These are phyloP conservation scores for Sphaerulina vaccinii DNA, from an alignment of 2,329 filamentous ascomycete species.

Conservation along the genomic window DNA sequence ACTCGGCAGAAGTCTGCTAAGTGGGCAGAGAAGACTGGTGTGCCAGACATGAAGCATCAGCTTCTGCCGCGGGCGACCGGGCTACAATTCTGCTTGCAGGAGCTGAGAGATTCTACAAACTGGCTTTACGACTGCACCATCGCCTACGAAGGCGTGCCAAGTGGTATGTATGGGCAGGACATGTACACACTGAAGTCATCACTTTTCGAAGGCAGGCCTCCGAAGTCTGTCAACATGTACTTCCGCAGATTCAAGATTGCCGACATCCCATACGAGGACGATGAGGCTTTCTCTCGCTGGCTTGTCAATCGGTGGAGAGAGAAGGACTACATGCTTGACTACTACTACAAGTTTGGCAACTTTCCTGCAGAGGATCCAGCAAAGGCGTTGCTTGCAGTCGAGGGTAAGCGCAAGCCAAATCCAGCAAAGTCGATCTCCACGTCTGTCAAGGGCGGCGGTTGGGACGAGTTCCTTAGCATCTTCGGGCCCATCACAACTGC, in stretches of 20 bases:
- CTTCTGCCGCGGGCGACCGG: constrained; percentile 79
- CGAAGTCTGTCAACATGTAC: constrained; percentile 94
- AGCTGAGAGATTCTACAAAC: constrained; percentile 71
- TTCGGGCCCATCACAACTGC: constrained; percentile 53
- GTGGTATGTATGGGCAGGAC: constrained; percentile 78
- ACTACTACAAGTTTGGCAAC: constrained; percentile 69
- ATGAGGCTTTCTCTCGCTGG: constrained; percentile 78
- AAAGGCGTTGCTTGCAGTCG: constrained; percentile 39
- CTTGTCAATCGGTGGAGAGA: constrained; percentile 83
- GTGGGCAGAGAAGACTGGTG: constrained; percentile 74
- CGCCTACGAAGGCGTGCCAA: constrained; percentile 90
- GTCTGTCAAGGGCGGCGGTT: constrained; percentile 49
- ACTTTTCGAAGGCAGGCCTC: constrained; percentile 83
- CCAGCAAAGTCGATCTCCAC: constrained; percentile 49
- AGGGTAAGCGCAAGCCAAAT: constrained; percentile 39
- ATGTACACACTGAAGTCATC: constrained; percentile 84
- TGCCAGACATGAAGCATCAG: constrained; percentile 70
- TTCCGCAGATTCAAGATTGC: constrained; percentile 82
- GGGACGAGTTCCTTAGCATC: constrained; percentile 54
- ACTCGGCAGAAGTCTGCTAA: constrained; percentile 67
- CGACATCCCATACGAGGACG: constrained; percentile 76
- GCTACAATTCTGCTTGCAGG: constrained; percentile 73
- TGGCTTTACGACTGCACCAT: constrained; percentile 93
- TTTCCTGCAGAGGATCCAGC: constrained; percentile 68
- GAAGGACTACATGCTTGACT: constrained; percentile 85